phyloP scores from a whole-genome alignment of 371 early-diverging fungal genomes.

The Apophysomyces elegans region DNA sequence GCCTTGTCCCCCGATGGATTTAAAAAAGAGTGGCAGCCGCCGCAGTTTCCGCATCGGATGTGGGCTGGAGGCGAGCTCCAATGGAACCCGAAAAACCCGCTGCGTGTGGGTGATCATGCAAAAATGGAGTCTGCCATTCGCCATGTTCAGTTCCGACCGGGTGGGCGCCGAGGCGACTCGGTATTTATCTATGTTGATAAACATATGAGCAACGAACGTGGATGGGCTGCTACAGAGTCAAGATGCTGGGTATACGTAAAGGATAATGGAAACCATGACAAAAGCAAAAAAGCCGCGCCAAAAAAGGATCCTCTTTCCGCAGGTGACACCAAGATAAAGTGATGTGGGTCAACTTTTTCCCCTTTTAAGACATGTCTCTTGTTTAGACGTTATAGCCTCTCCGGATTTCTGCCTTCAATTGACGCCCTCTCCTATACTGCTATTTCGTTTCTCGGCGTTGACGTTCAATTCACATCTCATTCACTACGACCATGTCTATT shows the following conservation, averaged over 20 bases:
- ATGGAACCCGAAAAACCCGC: slow-evolving; percentile 61
- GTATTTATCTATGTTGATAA: slow-evolving; percentile 70
- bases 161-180: slow-evolving; percentile 55
- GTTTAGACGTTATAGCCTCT: background rate
- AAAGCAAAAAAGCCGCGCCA: background rate
- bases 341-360: slow-evolving; percentile 7
- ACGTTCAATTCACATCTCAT: slow-evolving; percentile 85
- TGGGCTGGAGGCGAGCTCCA: slow-evolving; percentile 83
- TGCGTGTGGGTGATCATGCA: slow-evolving; percentile 65
- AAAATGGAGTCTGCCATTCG: slow-evolving; percentile 55
- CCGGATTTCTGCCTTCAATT: slow-evolving; percentile 62
- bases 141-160: slow-evolving; percentile 53
- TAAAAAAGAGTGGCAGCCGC: slow-evolving; percentile 70
- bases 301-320: slow-evolving; percentile 2
- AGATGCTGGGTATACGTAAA: slow-evolving; percentile 71
- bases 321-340: background rate
- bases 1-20: slow-evolving; percentile 79
- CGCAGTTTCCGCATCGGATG: slow-evolving; percentile 70
- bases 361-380: background rate
- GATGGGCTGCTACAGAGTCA: slow-evolving; percentile 65
- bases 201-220: slow-evolving; percentile 60
- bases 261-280: slow-evolving; percentile 13
- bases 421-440: slow-evolving; percentile 63
- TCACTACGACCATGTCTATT: slow-evolving; percentile 78
- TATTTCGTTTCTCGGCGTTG: slow-evolving; percentile 85